Base-by-base conservation (phyloP, 2,329 filamentous ascomycete genomes). In the Fusarium hainanense region DNA sequence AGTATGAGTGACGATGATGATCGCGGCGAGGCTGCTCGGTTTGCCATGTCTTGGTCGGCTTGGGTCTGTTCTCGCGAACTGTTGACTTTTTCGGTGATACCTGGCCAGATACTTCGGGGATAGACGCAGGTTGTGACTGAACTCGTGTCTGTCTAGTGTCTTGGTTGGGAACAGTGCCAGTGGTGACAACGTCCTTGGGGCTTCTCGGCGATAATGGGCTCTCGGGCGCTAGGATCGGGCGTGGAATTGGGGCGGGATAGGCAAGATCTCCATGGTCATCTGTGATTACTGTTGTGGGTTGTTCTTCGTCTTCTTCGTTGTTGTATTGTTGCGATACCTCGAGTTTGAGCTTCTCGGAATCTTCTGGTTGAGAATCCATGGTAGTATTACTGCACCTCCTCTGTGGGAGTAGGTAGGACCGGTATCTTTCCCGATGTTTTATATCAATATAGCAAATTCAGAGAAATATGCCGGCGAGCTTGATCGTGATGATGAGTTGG, bases 21-120 rank as follows among this genome's bases (percentile, higher is more conserved):
- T 59, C 58, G 27, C 63, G 66, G 16, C 58, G 56, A 16, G 67
- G 57, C 40, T 66, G 69, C 37, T 72, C 69, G 9, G 69, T 72
- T 37, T 70, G 66, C 69, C 69, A 72, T 50, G 60, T 56, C 40
- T 71, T 71, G 28, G 41, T 72, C n/a, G 68, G 68, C 44, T 55
- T 71, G 10, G 68, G 68, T 52, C 68, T 61, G 23, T 27, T n/a
- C 16, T 58, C 54, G 9, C n/a, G 56, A 12, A 34, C 21, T 54
- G 43, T 40, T n/a, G 60, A 25, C 20, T 56, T 57, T 9, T 55
- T 50, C 11, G 66, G 50, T 18, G 54, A 40, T 42, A 54, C 30
- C n/a, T 48, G 48, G 23, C 10, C 46, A 23, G 44, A 25, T 20
- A 18, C 32, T 9, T 49, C 48, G 20, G 59, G 43, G 18, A 58